Evolutionary conservation across 2,329 filamentous ascomycete genomes (phyloP), one percentile per base, ranked within the genome.

Genomic region (Fusarium guadeloupense): DNA sequence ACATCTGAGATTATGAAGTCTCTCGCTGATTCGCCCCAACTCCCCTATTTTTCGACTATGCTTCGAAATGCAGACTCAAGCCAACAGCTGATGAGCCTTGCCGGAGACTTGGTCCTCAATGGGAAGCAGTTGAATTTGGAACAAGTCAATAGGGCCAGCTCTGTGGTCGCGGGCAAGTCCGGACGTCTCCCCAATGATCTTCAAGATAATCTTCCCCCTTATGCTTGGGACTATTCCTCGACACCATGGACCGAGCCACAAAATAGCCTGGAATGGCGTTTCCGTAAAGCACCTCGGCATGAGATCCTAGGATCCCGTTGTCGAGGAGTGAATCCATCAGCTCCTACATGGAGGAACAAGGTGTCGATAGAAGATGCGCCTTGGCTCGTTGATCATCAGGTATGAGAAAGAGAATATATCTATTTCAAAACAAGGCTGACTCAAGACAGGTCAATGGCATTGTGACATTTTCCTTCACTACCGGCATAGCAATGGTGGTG

Each of bases 301-400:
- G 65, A 68, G 49, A 68, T 68, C 34, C 19, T 68, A 5, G 65
- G 65, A 31, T 64, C 65, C 3, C 62, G 65, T 9, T 68, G 65
- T 17, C 53, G 65, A 56, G 65, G 65, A n/a, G 59, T 52, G 12
- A 68, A 68, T 17, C 65, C 65, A 40, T 64, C 65, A n/a, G 65
- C 65, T 35, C 65, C 65, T 9, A 66, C 65, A 10, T 68, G 65
- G 65, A 66, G 65, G 46, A 67, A 67, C 28, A 67, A 55, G 49
- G 62, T 67, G n/a, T 67, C 64, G 4, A 54, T 67, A 9, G 64
- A 68, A 41, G 64, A 67, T 51, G 64, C 58, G 6, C 64, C 64
- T 46, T 67, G 64, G 64, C 64, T 67, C 5, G 64, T 68, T 21
- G 64, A 67, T 42, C 64, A 67, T 43, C 64, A 67, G 61, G 64